A percentile compares a stretch with the other conserved stretches of the same genome.
phyloP scores from a whole-genome alignment of 129 eudicot species.

The Flaveria ramosissima region DNA sequence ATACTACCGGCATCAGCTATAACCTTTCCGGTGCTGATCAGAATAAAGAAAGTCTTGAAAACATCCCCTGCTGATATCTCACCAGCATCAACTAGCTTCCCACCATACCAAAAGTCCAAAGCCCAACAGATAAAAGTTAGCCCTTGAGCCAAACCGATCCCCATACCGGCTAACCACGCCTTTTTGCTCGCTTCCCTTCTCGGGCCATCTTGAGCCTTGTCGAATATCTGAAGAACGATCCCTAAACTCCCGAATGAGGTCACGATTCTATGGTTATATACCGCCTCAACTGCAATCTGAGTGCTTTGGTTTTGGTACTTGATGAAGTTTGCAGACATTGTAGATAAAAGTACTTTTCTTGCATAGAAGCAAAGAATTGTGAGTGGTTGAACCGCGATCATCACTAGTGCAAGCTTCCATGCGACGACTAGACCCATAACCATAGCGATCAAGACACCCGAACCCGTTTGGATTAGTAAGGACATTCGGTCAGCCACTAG shows the following conservation, averaged over 20 bases:
- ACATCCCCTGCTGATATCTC: slow-evolving; percentile 94
- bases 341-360: slow-evolving; percentile 66
- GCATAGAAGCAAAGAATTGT: slow-evolving; percentile 83
- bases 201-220: slow-evolving; percentile 80
- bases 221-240: slow-evolving; percentile 73
- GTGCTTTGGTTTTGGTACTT: slow-evolving; percentile 78
- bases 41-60: slow-evolving; percentile 81
- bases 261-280: slow-evolving; percentile 79
- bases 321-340: slow-evolving; percentile 62
- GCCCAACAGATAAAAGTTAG: slow-evolving; percentile 92
- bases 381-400: slow-evolving; percentile 94
- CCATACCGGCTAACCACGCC: slow-evolving; percentile 87
- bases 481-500: slow-evolving; percentile 87
- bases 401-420: slow-evolving; percentile 93
- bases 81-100: slow-evolving; percentile 58
- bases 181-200: slow-evolving; percentile 71
- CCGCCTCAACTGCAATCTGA: slow-evolving; percentile 86
- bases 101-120: slow-evolving; percentile 94
- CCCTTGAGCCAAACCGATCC: slow-evolving; percentile 91
- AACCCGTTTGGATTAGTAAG: slow-evolving; percentile 64
- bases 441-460: slow-evolving; percentile 81
- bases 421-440: slow-evolving; percentile 73
- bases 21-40: slow-evolving; percentile 90
- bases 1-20: slow-evolving; percentile 98
- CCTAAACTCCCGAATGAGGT: slow-evolving; percentile 72